Base-by-base conservation (phyloP, 2,329 filamentous ascomycete genomes). In the Ophiosphaerella herpotricha region DNA sequence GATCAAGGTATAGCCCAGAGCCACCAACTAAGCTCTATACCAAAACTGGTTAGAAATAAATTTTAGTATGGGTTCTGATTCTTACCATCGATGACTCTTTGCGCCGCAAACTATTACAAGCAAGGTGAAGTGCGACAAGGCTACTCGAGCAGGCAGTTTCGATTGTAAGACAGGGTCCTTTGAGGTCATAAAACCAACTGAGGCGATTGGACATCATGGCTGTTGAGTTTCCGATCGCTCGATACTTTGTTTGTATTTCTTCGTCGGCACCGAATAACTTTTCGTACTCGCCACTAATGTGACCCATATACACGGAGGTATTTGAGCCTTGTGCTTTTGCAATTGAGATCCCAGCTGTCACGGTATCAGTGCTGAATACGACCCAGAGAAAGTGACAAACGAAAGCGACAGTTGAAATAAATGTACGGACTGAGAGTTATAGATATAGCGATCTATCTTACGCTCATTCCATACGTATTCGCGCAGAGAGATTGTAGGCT, bases 71-170 rank as follows among this genome's bases (percentile, higher is more conserved):
- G 4, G 4, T 21, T 21, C 4, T 21, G 18, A 21, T 21, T 21
- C 18, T 21, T 21, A 21, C 18, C 18, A 21, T 21, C 4, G 18
- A 21, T 21, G 18, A 29, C 26, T 29, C 26, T 8, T 11, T 11
- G 11, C 26, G 7, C 11, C 26, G 26, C 26, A 29, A 11, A 29
- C 26, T 29, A 11, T 29, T 3, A 61, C 58, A 64, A 5, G 60
- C 62, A 1, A 63, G 49, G 40, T 69, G 55, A 2, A 69, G 35
- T 1, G 63, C 61, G 3, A 63, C 48, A 8, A 68, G 35, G 2
- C 55, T 51, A 34, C 55, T 54, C 3, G 67, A 69, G 35, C 67
- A 70, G 4, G 65, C 66, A 9, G 67, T 69, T 26, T 69, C 63
- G 8, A 70, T 35, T 0, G 60, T 63, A 41, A 69, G 40, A 16